Evolutionary conservation across 345 rosid genomes (phyloP), one percentile per base, ranked within the genome.

Genomic region (Moricandia arvensis): DNA sequence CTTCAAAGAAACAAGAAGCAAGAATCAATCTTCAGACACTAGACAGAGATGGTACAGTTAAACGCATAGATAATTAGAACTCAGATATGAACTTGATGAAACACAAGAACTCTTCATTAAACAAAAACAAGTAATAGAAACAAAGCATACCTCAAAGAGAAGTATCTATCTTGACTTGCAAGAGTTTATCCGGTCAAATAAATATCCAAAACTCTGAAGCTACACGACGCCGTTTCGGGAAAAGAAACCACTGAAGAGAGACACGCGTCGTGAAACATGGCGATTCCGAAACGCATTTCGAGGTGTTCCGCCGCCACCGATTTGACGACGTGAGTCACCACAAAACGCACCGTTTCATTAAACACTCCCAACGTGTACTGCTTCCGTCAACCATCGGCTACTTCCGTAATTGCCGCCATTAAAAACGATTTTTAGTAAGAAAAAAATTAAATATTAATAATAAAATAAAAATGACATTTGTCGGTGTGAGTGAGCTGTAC

Each of bases 401-500:
- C 5, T 34, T 34, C 29, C 53, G 47, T 59, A 17, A 63, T 61
- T 57, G 33, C 13, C 60, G 15, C 21, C 27, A 8, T 18, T 17
- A 7, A 15, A 49, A 49, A 51, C 58, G 7, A 15, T 9, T 21
- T 55, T 4, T 61, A 49, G 16, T n/a, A 49, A 15, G 3, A 29
- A 15, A 49, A 15, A 45, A 41, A 3, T 11, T 13, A 43, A 43
- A 12, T 38, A 38, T 5, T 12, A 45, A 12, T 13, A 29, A 29
- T 15, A 6, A 49, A 49, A 15, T 1, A 1, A 47, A 5, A 68
- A 53, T 33, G 35, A 64, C 45, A 72, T 21, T 11, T 77, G 81
- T 79, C 74, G 78, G 81, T 73, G 74, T 8, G 74, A 17, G 78
- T 79, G 81, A 66, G 74, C 78, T 73, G 74, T 68, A 79, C 81